Evolutionary conservation across 305 asterid species (phyloP).

Genomic region (Rubia peregrina): DNA sequence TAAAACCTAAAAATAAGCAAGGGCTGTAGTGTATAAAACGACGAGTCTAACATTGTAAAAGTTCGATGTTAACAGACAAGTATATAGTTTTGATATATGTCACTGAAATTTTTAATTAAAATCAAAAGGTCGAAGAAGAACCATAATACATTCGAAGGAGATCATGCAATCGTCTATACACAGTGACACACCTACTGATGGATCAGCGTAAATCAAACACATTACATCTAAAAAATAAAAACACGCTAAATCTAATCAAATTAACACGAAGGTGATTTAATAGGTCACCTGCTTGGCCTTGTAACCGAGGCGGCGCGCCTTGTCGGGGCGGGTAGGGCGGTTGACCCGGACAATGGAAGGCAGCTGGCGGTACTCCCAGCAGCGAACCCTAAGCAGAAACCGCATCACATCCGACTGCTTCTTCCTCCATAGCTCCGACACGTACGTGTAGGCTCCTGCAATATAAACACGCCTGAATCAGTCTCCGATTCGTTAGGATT

Average conservation of each 20-base stretch:
- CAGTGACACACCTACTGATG: background rate
- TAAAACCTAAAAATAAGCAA: too few relatives aligned
- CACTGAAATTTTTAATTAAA: background rate
- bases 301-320: slow-evolving; percentile 8
- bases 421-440: slow-evolving; percentile 11
- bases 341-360: slow-evolving; percentile 7
- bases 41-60: too few relatives aligned
- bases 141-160: too few relatives aligned
- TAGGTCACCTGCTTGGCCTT: slow-evolving; percentile 9
- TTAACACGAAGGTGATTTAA: too few relatives aligned
- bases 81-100: too few relatives aligned
- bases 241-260: too few relatives aligned
- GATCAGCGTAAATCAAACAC: background rate
- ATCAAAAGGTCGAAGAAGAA: background rate
- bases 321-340: slow-evolving; percentile 6
- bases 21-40: too few relatives aligned
- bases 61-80: too few relatives aligned
- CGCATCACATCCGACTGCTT: slow-evolving; percentile 11
- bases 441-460: slow-evolving; percentile 9
- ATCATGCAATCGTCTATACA: too few relatives aligned
- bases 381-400: slow-evolving; percentile 10
- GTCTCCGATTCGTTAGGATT: background rate
- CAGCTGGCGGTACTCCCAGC: slow-evolving; percentile 11
- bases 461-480: background rate
- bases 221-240: too few relatives aligned